Percentiles rank a stretch among this genome's conserved stretches.
These are phyloP conservation scores for Hyaloscypha variabilis DNA, from an alignment of 495 filamentous ascomycete species.

Conservation along the genomic window DNA sequence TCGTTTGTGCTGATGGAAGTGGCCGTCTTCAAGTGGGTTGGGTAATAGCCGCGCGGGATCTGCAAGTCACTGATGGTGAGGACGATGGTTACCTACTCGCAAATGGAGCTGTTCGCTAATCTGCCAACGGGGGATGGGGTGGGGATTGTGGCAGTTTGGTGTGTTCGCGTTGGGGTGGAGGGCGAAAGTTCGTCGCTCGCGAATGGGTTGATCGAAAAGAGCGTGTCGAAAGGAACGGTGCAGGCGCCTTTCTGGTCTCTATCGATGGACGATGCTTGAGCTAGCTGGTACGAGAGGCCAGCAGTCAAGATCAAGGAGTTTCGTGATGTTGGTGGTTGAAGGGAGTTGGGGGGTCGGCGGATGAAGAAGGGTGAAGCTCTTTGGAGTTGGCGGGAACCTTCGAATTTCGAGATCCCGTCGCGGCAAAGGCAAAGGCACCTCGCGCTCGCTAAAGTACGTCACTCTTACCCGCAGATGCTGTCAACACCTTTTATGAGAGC, in stretches of 20 bases:
- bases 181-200: slow-evolving; percentile 1
- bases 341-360: slow-evolving; percentile 13
- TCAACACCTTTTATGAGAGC: slow-evolving; percentile 4
- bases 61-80: slow-evolving; percentile 12
- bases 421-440: neutral
- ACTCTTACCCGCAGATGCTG: neutral
- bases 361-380: slow-evolving; percentile 17
- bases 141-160: slow-evolving; percentile 11
- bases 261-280: slow-evolving; percentile 13
- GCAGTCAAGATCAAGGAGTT: slow-evolving; percentile 16
- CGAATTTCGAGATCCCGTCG: slow-evolving; percentile 18
- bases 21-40: neutral
- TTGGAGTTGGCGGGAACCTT: neutral
- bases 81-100: slow-evolving; percentile 10
- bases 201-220: slow-evolving; percentile 26
- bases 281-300: slow-evolving; percentile 19
- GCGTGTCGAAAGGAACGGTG: slow-evolving; percentile 35
- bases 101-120: neutral
- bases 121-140: neutral
- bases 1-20: slow-evolving; percentile 13
- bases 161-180: slow-evolving; percentile 6
- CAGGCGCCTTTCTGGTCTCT: slow-evolving; percentile 33
- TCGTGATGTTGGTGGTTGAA: slow-evolving; percentile 17
- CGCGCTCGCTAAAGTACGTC: slow-evolving; percentile 19
- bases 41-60: slow-evolving; percentile 9